Evolutionary conservation across 352 stramenopile genomes (phyloP), one percentile per base, ranked within the genome.

Genomic region (Phytophthora hibernalis): DNA sequence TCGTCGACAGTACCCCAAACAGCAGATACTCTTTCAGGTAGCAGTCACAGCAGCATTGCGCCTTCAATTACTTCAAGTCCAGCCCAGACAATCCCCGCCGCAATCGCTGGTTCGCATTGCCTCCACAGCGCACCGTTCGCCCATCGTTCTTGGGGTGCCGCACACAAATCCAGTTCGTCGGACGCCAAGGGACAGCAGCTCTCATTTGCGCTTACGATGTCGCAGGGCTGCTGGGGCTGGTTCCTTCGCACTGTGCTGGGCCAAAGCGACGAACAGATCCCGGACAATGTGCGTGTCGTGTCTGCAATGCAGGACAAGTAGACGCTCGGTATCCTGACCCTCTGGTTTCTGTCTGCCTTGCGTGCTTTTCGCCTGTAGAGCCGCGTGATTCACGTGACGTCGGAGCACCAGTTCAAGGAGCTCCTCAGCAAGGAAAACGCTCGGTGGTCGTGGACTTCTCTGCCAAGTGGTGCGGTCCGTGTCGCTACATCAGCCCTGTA

Each of bases 361-460:
- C 37, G 37, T 53, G 10, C 49, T 30, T 56, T 22, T 47, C 16
- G 10, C 40, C 18, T 56, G 3, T 35, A 91, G 85, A 90, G 72
- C 28, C 80, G 83, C 21, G 85, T 92, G 57, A 74, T 93, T 15
- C 85, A 92, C 59, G 76, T 93, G 30, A 86, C 65, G 38, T 92
- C 85, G 22, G 51, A 80, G 16, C 73, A 90, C 54, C 83, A 92
- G 43, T 93, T 80, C 62, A 86, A 88, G 57, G 82, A 93, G 68
- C 73, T 92, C 26, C 66, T 90, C 13, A 51, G 56, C 52, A 92
- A 90, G 63, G 71, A 49, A 88, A 87, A 58, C 79, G 82, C 38
- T 84, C 80, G 26, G 82, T 92, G 21, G 80, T 95, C 5, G 83
- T 97, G 54, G 88, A 96, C 66, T 97, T 97, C 62, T 91, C 87